Percentiles rank a stretch among this genome's conserved stretches.
Conservation (phyloP, 306 rosid genomes). For the Phaseolus lunatus region DNA sequence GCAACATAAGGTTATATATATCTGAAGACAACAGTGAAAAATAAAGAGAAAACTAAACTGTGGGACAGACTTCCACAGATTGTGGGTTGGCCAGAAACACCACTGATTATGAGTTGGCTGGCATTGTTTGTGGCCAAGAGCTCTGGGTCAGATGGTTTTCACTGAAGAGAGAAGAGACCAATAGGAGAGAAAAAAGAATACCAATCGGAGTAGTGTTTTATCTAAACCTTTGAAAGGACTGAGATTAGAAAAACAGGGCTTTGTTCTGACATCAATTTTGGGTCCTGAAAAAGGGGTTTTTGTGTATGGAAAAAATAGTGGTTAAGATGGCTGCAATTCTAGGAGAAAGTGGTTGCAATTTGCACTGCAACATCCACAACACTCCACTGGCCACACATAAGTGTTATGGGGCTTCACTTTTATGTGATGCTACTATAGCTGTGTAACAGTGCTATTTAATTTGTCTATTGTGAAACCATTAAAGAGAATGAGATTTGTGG, state of each 20-base stretch:
- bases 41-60: background rate
- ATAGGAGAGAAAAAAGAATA: no score
- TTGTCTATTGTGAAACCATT: background rate
- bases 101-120: background rate
- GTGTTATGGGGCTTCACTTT: background rate
- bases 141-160: background rate
- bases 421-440: background rate
- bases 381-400: background rate
- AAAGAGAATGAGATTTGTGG: background rate
- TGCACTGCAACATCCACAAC: background rate
- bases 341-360: background rate
- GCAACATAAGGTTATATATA: background rate
- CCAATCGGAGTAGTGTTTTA: background rate
- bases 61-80: background rate
- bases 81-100: background rate
- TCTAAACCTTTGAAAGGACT: background rate
- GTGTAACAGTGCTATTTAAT: background rate
- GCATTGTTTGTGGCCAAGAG: background rate
- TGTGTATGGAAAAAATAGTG: background rate
- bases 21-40: background rate
- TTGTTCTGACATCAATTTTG: background rate
- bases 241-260: background rate
- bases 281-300: background rate
- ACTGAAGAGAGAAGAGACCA: background rate
- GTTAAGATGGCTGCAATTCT: background rate